Conservation (phyloP, 345 rosid species). For the Syzygium jambos region DNA sequence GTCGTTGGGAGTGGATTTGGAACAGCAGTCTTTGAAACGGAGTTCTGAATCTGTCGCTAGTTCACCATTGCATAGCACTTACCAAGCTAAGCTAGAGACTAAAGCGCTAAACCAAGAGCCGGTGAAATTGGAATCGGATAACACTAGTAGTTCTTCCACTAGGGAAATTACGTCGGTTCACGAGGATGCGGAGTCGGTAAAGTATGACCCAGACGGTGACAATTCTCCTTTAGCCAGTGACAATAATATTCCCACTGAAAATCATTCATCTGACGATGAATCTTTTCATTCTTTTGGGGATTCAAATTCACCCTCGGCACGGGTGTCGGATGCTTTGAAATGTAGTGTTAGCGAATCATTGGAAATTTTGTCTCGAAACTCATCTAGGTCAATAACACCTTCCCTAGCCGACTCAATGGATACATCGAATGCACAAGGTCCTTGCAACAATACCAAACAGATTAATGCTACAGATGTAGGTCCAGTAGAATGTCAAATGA, state of each 20-base stretch:
- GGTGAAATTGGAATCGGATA: conserved; percentile 29
- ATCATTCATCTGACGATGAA: conserved; percentile 61
- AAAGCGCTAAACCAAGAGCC: conserved; percentile 18
- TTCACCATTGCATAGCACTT: background rate
- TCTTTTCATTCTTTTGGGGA: conserved; percentile 77
- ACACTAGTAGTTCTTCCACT: conserved; percentile 45
- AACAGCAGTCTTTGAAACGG: conserved; percentile 34
- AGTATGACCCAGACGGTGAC: conserved; percentile 31
- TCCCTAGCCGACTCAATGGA: conserved; percentile 1
- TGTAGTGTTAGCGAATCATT: conserved; percentile 27
- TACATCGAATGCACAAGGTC: background rate
- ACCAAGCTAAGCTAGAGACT: conserved; percentile 8
- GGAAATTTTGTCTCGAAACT: conserved; percentile 19
- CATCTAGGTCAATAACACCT: conserved; percentile 5
- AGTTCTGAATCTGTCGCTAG: conserved; percentile 14
- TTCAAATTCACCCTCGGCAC: conserved; percentile 35
- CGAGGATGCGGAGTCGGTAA: conserved; percentile 24
- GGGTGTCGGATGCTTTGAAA: conserved; percentile 60
- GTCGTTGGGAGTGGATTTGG: conserved; percentile 57
- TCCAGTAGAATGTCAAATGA: conserved; percentile 10
- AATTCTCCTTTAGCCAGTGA: conserved; percentile 12
- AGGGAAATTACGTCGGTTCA: conserved; percentile 63
- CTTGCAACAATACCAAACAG: background rate
- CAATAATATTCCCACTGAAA: conserved; percentile 22
- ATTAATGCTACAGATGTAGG: background rate